Evolutionary conservation across 1,139 yeast genomes (phyloP), one percentile per base, ranked within the genome.

Genomic region (Suhomyces taliae): DNA sequence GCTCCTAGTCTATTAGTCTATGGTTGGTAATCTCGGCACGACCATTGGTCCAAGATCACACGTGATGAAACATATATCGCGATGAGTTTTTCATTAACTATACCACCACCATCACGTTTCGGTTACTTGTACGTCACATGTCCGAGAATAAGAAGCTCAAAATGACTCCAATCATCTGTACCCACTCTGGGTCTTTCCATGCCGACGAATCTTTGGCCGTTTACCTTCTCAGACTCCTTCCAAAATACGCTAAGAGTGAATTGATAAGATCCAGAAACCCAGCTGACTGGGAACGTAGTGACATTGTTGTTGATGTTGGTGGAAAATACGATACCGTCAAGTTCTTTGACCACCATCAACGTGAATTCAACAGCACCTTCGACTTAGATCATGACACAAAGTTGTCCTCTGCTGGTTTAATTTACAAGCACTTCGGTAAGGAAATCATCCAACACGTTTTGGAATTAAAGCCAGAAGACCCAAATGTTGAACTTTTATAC

Each of bases 191-290:
- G 8, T 80, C 91, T 0, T 93, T 93, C 76, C 99, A 93, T 62
- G 98, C 99, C 19, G 99, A 93, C 67, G 99, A 93, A 67, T 85
- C 96, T n/a, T 78, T 95, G 50, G 99, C 98, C 2, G 97, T 91
- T 3, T 91, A 79, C 66, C 83, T 93, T 87, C 74, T 93, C 49
- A 82, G 79, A 58, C 72, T 82, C 29, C 73, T 93, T 44, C 96
- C 97, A 4, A 76, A 80, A 62, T 93, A 67, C 67, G 64, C 79
- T 47, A 76, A 82, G 49, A 85, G 96, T 11, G 76, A 74, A 46
- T 74, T 93, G 33, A 79, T 89, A 24, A 83, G 99, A 64, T 87
- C 97, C 5, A 81, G 99, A 71, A 85, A 85, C 55, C 87, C 91
- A 6, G 81, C 72, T 14, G 86, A 82, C 51, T 87, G 97, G 85